Conservation (phyloP, 768 basidiomycete genomes). For the Mycena haematopus region DNA sequence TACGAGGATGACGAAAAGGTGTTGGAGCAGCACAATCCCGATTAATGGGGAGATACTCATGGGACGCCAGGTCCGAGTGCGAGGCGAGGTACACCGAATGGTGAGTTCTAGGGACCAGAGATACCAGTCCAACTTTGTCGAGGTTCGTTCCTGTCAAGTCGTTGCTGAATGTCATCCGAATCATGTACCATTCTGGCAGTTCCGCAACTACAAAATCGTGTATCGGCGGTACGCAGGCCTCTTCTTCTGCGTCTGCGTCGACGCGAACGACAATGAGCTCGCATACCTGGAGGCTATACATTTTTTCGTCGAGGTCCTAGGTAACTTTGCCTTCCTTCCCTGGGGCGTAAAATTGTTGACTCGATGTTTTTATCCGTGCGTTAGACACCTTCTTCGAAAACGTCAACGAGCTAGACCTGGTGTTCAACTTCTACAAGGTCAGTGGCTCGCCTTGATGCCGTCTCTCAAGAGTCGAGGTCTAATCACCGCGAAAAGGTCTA, state of each 20-base stretch:
- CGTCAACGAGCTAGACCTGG: slow-evolving; percentile 96
- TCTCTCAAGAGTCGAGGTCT: background rate
- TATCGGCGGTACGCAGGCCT: slow-evolving; percentile 97
- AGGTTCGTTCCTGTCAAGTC: slow-evolving; percentile 59
- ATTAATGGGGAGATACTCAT: too few relatives aligned
- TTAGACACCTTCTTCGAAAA: slow-evolving; percentile 97
- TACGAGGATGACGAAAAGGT: slow-evolving; percentile 99
- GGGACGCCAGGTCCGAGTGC: slow-evolving; percentile 74
- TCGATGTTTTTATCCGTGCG: background rate
- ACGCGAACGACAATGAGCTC: slow-evolving; percentile 97
- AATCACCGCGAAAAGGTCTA: slow-evolving; percentile 71
- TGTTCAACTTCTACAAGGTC: slow-evolving; percentile 99
- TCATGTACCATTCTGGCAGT: slow-evolving; percentile 52
- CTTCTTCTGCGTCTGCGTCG: slow-evolving; percentile 97
- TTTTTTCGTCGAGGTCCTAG: slow-evolving; percentile 96
- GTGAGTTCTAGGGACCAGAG: slow-evolving; percentile 98
- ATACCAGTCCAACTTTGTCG: slow-evolving; percentile 98
- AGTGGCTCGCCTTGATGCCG: slow-evolving; percentile 16
- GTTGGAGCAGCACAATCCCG: too few relatives aligned
- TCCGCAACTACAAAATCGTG: slow-evolving; percentile 96
- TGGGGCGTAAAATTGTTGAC: background rate
- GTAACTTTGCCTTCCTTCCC: slow-evolving; percentile 51
- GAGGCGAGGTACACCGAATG: slow-evolving; percentile 94
- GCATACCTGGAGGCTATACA: slow-evolving; percentile 98
- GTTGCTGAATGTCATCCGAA: background rate